Base-by-base conservation (phyloP, 2,329 filamentous ascomycete species). In the Gyromitra esculenta region DNA sequence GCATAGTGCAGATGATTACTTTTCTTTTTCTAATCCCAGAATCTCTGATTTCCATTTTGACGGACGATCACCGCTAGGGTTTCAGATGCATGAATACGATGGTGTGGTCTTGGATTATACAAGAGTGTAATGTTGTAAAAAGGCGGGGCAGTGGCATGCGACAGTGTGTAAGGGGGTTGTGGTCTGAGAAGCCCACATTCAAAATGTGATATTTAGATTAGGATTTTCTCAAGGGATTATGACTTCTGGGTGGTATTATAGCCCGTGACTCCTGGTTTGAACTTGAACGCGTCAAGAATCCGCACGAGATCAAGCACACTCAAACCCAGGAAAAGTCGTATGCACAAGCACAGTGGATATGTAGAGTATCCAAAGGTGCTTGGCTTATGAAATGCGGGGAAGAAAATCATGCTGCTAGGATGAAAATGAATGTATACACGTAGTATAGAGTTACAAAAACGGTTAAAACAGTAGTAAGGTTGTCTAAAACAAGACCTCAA, bases 1-100 rank as follows among this genome's bases (percentile, higher is more conserved):
- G 75, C 75, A 77, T 66, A 8, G 75, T 76, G 72, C 75, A 77
- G 67, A 77, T 72, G 62, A 67, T 63, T 68, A 45, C 56, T 41
- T 75, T 71, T 66, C 72, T 76, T 76, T 76, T 75, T 74, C 39
- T 71, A 35, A 57, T 68, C 64, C 72, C 66, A 57, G 68, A 63
- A 77, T 75, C 71, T 65, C 37, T 62, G 71, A 64, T 70, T 65
- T 70, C 62, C 66, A 77, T 69, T 65, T 62, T 67, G 73, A 76
- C 72, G 72, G 75, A 65, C 73, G 66, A 77, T 76, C 73, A 62
- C 56, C 65, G 59, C 75, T 65, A 74, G 72, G 71, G 52, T 62
- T 74, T 74, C 60, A 75, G 71, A 75, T 75, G 72, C 72, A 64
- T 64, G 48, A 18, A 52, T 73, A 69, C 50, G 68, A 60, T 35